phyloP scores from a whole-genome alignment of 257 asterid species.

The Anisodus tanguticus region DNA sequence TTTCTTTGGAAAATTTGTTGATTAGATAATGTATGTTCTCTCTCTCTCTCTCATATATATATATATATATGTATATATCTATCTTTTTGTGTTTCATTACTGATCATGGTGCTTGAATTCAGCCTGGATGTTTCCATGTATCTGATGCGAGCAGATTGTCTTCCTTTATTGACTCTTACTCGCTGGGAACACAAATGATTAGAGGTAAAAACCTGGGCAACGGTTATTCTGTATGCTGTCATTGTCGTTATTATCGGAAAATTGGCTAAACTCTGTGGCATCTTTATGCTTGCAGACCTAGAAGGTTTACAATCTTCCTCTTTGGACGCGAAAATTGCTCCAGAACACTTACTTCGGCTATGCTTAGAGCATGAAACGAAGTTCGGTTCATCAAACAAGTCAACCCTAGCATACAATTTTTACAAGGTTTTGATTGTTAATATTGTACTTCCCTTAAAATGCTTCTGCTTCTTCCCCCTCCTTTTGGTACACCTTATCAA shows the following conservation, averaged over 20 bases:
- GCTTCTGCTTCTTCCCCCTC: conserved; percentile 1
- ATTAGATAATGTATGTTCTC: conserved; percentile 28
- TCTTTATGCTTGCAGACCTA: conserved; percentile 47
- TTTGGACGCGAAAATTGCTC: conserved; percentile 78
- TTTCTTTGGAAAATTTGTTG: conserved; percentile 4
- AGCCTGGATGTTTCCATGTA: conserved; percentile 66
- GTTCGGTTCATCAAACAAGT: conserved; percentile 47
- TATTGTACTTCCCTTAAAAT: not conserved
- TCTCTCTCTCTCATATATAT: not conserved
- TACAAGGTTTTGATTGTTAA: conserved; percentile 57
- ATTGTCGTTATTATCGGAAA: not conserved
- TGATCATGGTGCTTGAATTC: conserved; percentile 30
- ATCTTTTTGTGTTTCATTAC: not conserved
- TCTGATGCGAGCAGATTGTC: conserved; percentile 64
- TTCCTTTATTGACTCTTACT: conserved; percentile 67
- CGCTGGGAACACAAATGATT: conserved; percentile 63
- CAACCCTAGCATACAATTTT: conserved; percentile 64
- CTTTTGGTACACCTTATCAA: conserved; percentile 15
- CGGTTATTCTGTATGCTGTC: not conserved
- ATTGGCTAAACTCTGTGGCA: conserved; percentile 15
- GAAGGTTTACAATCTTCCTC: conserved; percentile 62
- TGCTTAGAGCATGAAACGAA: conserved; percentile 79
- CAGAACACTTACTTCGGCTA: conserved; percentile 82
- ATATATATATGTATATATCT: not conserved
- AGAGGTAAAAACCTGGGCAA: conserved; percentile 44